These are phyloP conservation scores for Orychophragmus violaceus DNA, from an alignment of 345 rosid species.

Conservation along the genomic window DNA sequence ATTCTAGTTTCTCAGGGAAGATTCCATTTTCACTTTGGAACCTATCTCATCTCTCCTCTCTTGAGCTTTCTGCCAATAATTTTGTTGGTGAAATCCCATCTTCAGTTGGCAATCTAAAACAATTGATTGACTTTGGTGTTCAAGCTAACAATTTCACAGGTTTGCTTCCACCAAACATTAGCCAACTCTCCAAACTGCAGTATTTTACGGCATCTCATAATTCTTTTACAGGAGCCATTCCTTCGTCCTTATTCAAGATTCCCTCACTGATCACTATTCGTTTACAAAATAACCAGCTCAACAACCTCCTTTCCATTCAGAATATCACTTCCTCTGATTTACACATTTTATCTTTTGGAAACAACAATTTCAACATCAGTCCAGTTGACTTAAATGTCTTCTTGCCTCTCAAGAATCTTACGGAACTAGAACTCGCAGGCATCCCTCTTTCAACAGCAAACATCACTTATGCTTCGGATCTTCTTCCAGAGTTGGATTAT, in stretches of 20 bases:
- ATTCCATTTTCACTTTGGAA: background rate
- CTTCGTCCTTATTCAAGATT: background rate
- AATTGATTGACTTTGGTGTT: background rate
- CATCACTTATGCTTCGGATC: background rate
- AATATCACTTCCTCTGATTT: background rate
- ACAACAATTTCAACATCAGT: background rate
- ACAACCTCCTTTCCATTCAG: background rate
- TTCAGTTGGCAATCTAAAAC: background rate
- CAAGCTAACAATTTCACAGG: background rate
- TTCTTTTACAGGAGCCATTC: background rate
- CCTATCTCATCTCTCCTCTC: background rate
- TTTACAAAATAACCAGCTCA: background rate
- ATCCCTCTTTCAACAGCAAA: background rate
- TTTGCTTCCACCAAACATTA: background rate
- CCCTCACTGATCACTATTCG: background rate
- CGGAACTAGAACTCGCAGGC: background rate
- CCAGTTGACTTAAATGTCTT: background rate
- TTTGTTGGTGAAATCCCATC: background rate
- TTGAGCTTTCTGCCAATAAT: background rate
- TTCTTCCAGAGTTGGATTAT: background rate
- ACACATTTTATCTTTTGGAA: background rate
- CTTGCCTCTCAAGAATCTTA: background rate
- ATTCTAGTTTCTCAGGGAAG: background rate
- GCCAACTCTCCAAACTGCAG: background rate
- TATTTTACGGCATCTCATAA: background rate